A percentile compares a stretch with the other conserved stretches of the same genome.
Conservation (phyloP, 495 filamentous ascomycete genomes). For the Thermochaetoides thermophila region DNA sequence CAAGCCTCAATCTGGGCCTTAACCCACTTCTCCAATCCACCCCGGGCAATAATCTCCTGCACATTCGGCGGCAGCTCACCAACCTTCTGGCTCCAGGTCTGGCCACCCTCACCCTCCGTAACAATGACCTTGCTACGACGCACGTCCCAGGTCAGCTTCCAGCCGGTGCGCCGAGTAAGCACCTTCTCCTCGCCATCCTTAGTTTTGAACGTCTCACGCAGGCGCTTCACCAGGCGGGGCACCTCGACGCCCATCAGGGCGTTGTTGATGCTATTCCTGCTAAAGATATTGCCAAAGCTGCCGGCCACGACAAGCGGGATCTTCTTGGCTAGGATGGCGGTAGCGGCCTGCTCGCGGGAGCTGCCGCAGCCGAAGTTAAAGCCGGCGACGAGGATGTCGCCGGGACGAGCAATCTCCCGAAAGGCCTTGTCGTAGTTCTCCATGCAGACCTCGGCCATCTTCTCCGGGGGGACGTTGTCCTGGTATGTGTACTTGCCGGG, state of each 20-base stretch:
- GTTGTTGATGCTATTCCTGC: conserved; percentile 84
- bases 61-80: conserved; percentile 78
- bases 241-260: conserved; percentile 75
- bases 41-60: conserved; percentile 76
- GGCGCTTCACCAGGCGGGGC: conserved; percentile 51
- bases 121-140: conserved; percentile 51
- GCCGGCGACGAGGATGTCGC: conserved; percentile 72
- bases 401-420: conserved; percentile 36
- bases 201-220: conserved; percentile 52
- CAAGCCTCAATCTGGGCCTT: conserved; percentile 44
- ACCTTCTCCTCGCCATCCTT: conserved; percentile 35
- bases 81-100: conserved; percentile 64
- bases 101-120: conserved; percentile 43
- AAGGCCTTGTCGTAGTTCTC: conserved; percentile 78
- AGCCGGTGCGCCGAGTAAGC: conserved; percentile 74
- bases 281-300: conserved; percentile 83
- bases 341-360: conserved; percentile 79
- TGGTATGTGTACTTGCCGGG: conserved; percentile 74
- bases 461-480: conserved; percentile 57
- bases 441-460: conserved; percentile 86
- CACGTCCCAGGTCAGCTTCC: conserved; percentile 81
- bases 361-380: conserved; percentile 85
- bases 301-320: conserved; percentile 76
- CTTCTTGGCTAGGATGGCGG: conserved; percentile 69
- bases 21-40: conserved; percentile 74